phyloP scores from a whole-genome alignment of 1,284 basidiomycete species.

The Cystobasidiaceae sp. region DNA sequence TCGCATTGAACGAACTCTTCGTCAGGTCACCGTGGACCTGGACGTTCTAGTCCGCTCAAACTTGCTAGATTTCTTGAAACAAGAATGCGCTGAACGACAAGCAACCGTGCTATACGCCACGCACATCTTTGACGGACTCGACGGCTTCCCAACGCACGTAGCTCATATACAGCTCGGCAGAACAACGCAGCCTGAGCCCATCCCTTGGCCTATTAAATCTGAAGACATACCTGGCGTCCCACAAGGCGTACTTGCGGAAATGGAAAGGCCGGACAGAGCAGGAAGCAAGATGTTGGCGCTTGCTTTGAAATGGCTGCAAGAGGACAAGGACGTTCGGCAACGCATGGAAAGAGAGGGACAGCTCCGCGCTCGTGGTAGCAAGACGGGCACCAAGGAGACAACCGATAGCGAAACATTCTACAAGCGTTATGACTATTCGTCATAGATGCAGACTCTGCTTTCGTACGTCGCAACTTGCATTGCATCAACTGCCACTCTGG shows the following conservation, averaged over 20 bases:
- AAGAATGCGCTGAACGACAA: slow-evolving; percentile 71
- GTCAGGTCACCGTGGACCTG: slow-evolving; percentile 91
- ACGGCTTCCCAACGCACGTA: slow-evolving; percentile 79
- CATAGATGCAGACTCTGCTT: not conserved
- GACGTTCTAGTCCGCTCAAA: slow-evolving; percentile 93
- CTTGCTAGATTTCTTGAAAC: slow-evolving; percentile 76
- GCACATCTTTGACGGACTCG: slow-evolving; percentile 89
- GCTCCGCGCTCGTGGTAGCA: slow-evolving; percentile 46
- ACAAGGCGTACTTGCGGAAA: slow-evolving; percentile 33
- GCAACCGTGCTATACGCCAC: slow-evolving; percentile 94
- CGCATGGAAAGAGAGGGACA: slow-evolving; percentile 54
- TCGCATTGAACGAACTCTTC: too few species aligned
- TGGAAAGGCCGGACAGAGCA: slow-evolving; percentile 38
- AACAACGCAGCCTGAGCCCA: slow-evolving; percentile 59
- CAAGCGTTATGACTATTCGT: slow-evolving; percentile 57
- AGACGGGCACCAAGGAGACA: slow-evolving; percentile 58
- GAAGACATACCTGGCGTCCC: slow-evolving; percentile 32
- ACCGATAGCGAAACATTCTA: slow-evolving; percentile 83
- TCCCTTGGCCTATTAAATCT: slow-evolving; percentile 59
- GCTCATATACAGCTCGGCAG: slow-evolving; percentile 79
- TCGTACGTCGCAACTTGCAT: too few species aligned
- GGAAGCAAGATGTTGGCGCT: slow-evolving; percentile 60
- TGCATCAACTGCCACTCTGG: too few species aligned
- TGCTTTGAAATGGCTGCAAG: slow-evolving; percentile 76
- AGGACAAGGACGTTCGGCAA: slow-evolving; percentile 64